Conservation (phyloP, 345 rosid genomes). For the Trapa incisa region DNA sequence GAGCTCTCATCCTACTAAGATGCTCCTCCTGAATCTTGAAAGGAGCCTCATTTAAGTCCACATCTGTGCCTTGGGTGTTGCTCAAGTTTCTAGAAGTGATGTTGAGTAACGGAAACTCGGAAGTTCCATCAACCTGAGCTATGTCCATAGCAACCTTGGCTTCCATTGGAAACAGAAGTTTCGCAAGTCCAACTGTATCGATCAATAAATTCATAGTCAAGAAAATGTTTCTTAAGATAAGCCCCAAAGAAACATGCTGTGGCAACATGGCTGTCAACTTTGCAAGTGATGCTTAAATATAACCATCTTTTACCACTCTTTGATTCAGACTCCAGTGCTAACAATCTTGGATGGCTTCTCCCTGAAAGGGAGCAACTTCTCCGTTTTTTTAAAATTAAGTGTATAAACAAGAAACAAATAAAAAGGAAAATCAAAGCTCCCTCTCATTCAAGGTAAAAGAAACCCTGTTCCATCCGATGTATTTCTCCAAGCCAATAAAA, state of each 20-base stretch:
- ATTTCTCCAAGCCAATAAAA: neutral
- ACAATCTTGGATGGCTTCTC: neutral
- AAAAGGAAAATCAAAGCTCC: neutral
- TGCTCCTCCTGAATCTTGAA: conserved; percentile 59
- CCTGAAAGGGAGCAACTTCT: neutral
- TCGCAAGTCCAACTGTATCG: conserved; percentile 61
- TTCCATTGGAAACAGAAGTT: conserved; percentile 70
- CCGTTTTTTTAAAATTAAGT: neutral
- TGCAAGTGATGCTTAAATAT: neutral
- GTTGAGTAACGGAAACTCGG: conserved; percentile 45
- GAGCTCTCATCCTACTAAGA: conserved; percentile 48
- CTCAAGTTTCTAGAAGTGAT: conserved; percentile 18
- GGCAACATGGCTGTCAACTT: neutral
- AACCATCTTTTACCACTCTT: neutral
- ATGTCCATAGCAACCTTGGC: conserved; percentile 62
- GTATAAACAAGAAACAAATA: neutral
- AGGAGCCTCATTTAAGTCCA: conserved; percentile 59
- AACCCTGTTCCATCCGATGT: neutral
- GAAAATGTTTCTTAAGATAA: neutral
- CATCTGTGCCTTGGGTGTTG: conserved; percentile 27
- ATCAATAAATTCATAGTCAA: neutral
- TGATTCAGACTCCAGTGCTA: neutral
- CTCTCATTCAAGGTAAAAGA: neutral
- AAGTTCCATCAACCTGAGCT: conserved; percentile 44
- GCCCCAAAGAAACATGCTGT: neutral